phyloP scores from a whole-genome alignment of 139 green algal species.

The Coccomyxa sp. region DNA sequence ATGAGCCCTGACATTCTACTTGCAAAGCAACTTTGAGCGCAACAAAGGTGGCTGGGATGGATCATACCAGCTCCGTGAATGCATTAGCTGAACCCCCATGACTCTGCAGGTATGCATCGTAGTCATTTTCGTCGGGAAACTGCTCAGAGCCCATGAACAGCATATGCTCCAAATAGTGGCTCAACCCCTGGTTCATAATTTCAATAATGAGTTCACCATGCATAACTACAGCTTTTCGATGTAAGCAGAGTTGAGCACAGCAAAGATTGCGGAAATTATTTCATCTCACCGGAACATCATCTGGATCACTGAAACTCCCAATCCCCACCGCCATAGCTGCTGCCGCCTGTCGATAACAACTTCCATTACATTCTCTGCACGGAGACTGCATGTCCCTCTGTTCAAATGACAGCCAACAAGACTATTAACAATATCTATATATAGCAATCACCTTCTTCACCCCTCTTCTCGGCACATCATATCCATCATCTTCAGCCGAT shows the following conservation, averaged over 20 bases:
- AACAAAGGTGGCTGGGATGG: neutral
- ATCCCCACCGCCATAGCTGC: conserved; percentile 85
- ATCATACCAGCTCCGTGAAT: conserved; percentile 80
- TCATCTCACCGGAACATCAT: conserved; percentile 50
- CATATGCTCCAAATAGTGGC: conserved; percentile 98
- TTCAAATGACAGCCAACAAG: neutral
- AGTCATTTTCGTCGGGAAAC: conserved; percentile 96
- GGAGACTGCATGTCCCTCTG: no score
- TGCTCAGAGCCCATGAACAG: conserved; percentile 97
- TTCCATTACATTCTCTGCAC: neutral
- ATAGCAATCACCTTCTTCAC: neutral
- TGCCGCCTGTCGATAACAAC: conserved; percentile 69
- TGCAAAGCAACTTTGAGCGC: neutral
- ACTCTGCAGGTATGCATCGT: conserved; percentile 82
- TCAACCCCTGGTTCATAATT: conserved; percentile 56
- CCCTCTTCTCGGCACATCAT: neutral
- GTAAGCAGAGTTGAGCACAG: neutral
- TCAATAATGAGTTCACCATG: neutral
- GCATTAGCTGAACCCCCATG: conserved; percentile 89
- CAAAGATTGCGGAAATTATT: neutral
- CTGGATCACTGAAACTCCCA: conserved; percentile 84
- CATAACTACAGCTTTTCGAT: neutral
- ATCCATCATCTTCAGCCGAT: conserved; percentile 27
- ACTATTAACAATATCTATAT: neutral
- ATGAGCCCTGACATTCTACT: neutral